Evolutionary conservation across 768 basidiomycete genomes (phyloP).

Genomic region (Lactarius pseudohatsudake): DNA sequence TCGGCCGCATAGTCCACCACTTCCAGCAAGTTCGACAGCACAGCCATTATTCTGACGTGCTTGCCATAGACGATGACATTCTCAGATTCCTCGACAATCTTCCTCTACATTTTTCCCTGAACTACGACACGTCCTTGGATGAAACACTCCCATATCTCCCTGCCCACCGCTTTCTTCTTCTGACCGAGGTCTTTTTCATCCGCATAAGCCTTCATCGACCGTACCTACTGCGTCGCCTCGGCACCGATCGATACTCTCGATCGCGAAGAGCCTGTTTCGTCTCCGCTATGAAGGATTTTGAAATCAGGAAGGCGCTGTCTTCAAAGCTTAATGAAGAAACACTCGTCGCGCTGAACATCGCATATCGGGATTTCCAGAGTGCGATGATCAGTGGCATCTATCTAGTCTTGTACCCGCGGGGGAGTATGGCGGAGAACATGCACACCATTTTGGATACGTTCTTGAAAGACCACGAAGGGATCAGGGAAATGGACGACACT

Average conservation of each 20-base stretch:
- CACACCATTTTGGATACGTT: conserved; percentile 78
- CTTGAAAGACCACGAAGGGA: conserved; percentile 59
- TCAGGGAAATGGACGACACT: conserved; percentile 75
- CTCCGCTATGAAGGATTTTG: conserved; percentile 84
- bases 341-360: conserved; percentile 71
- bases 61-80: conserved; percentile 80
- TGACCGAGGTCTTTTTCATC: conserved; percentile 87
- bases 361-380: conserved; percentile 85
- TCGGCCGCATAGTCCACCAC: conserved; percentile 89
- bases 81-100: conserved; percentile 71
- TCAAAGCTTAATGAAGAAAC: conserved; percentile 60
- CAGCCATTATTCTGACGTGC: conserved; percentile 81
- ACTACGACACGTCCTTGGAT: conserved; percentile 79
- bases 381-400: conserved; percentile 90
- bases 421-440: conserved; percentile 68
- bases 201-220: conserved; percentile 84
- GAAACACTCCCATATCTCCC: conserved; percentile 63
- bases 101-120: conserved; percentile 74
- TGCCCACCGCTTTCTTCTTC: conserved; percentile 83
- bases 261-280: conserved; percentile 89
- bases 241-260: conserved; percentile 75
- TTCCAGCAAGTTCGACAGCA: conserved; percentile 82
- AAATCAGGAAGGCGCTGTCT: conserved; percentile 70
- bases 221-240: conserved; percentile 77
- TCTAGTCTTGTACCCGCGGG: conserved; percentile 74